Evolutionary conservation across 306 rosid genomes (phyloP), one percentile per base, ranked within the genome.

Genomic region (Pyrus pyrifolia): DNA sequence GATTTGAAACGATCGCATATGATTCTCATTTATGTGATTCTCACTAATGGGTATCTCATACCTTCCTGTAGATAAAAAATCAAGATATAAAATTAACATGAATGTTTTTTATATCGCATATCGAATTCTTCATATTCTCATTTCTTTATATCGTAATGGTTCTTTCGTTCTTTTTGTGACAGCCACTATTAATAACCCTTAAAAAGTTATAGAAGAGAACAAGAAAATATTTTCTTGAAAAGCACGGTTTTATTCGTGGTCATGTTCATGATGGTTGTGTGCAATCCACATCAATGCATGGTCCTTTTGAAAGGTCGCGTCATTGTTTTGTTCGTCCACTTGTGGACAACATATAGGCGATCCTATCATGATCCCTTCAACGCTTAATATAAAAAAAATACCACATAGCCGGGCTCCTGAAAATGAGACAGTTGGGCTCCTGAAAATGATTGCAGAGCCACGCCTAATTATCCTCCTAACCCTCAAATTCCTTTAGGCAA

Each of bases 271-370:
- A 59, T 22, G 68, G 42, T 10, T 59, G 6, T 73, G 68, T 38
- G 59, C 77, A 59, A 25, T 73, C 77, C 14, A 42, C 58, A 40
- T 73, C 77, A 42, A 40, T 23, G 33, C 33, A 30, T 30, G 33
- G 58, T 73, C 77, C 69, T 40, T 40, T 44, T 18, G 77, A 42
- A 42, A 42, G 69, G 77, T 73, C 77, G 59, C 69, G 27, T 73
- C 68, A 25, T 9, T 60, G 57, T 25, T 22, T 14, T 72, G 67
- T 29, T 60, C 59, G 58, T 6, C 77, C 27, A 73, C 42, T 60
- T 17, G 19, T 13, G 66, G 31, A 13, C 19, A 61, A 61, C 33
- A 27, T 25, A 25, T 1, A 25, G 27, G 27, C 27, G 27, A 25
- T 25, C 27, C 27, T 25, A 25, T 25, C 27, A 25, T 25, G 27